These are phyloP conservation scores for Yarrowia deformans DNA, from an alignment of 805 yeast genomes.

Conservation along the genomic window DNA sequence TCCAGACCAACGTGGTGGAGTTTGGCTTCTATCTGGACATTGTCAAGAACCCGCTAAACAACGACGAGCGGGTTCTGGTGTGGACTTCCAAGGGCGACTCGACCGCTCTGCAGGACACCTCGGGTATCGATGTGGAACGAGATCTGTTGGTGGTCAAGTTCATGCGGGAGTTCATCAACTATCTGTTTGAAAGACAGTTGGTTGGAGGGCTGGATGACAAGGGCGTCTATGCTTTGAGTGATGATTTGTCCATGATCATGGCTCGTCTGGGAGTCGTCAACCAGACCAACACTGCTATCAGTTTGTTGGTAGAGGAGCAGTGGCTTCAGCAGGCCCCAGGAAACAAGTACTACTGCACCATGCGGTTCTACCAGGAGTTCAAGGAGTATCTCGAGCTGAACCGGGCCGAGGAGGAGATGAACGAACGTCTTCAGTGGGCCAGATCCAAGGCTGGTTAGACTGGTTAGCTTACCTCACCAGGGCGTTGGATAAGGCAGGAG, in stretches of 20 bases:
- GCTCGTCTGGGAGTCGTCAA: conserved; percentile 1
- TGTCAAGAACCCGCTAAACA: conserved; percentile 6
- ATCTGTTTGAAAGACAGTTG: conserved; percentile 2
- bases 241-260: not conserved
- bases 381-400: conserved; percentile 19
- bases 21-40: conserved; percentile 13
- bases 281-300: not conserved
- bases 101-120: conserved; percentile 28
- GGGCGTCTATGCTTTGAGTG: conserved; percentile 1
- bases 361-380: conserved; percentile 29
- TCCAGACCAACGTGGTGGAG: not conserved
- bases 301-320: conserved; percentile 15
- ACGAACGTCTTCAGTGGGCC: conserved; percentile 22
- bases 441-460: conserved; percentile 3
- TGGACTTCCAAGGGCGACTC: conserved; percentile 8
- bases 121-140: not conserved
- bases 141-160: conserved; percentile 15
- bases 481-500: not conserved
- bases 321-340: conserved; percentile 2
- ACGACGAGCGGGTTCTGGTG: not conserved
- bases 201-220: conserved; percentile 8
- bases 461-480: too few relatives aligned
- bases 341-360: conserved; percentile 21
- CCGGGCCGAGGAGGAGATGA: conserved; percentile 21
- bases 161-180: conserved; percentile 6